phyloP scores from a whole-genome alignment of 225 moss, liverwort and hornwort species.

The Physcomitrellopsis africana region DNA sequence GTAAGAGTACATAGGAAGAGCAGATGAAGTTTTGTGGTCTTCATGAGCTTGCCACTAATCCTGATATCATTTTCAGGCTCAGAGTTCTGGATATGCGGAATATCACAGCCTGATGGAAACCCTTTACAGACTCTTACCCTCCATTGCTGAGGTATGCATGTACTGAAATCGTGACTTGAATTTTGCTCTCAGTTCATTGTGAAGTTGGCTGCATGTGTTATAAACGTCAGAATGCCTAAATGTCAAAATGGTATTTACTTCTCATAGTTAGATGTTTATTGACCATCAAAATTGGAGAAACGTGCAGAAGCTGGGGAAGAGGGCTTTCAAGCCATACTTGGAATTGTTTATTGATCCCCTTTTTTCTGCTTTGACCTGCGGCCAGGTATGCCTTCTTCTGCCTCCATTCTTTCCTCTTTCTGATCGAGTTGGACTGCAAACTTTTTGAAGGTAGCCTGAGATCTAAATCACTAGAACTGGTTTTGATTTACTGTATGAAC shows the following conservation, averaged over 20 bases:
- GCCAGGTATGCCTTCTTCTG: slow-evolving; percentile 55
- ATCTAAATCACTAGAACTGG: neutral
- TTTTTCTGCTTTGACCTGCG: slow-evolving; percentile 70
- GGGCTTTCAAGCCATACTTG: slow-evolving; percentile 70
- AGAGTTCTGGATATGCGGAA: slow-evolving; percentile 63
- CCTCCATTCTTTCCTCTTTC: neutral
- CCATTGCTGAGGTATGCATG: slow-evolving; percentile 67
- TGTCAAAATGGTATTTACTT: neutral
- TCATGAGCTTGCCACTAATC: slow-evolving; percentile 15
- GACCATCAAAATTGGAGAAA: too few species aligned
- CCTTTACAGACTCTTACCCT: slow-evolving; percentile 74
- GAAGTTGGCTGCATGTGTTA: slow-evolving; percentile 18
- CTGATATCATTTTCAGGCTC: slow-evolving; percentile 47
- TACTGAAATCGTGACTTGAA: neutral
- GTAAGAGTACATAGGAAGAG: slow-evolving; percentile 2
- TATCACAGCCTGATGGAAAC: slow-evolving; percentile 81
- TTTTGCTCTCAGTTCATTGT: neutral
- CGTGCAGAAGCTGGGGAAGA: slow-evolving; percentile 75
- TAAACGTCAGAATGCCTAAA: neutral
- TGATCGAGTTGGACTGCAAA: slow-evolving; percentile 15
- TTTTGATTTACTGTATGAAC: neutral
- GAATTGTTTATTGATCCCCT: slow-evolving; percentile 78
- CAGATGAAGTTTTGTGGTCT: neutral
- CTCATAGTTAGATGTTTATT: slow-evolving; percentile 30
- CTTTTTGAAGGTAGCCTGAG: neutral